These are phyloP conservation scores for Ogataea pignaliae DNA, from an alignment of 805 yeast species.

Conservation along the genomic window DNA sequence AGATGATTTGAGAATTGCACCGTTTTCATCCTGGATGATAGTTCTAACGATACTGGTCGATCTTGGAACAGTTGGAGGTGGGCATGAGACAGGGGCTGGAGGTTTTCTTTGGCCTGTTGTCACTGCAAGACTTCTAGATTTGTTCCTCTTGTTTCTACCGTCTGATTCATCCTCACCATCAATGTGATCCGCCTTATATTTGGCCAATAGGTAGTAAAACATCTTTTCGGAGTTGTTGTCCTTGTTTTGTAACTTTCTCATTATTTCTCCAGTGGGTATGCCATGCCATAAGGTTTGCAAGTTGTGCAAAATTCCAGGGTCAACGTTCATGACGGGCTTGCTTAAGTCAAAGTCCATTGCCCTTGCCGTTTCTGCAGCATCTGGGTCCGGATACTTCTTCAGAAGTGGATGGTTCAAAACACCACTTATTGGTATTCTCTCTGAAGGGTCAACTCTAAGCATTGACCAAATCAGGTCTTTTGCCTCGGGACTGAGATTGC, in stretches of 20 bases:
- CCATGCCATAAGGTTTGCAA: slow-evolving; percentile 57
- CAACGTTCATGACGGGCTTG: slow-evolving; percentile 32
- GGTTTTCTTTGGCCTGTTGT: slow-evolving; percentile 1
- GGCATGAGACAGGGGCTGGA: slow-evolving; percentile 5
- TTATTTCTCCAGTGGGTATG: slow-evolving; percentile 33
- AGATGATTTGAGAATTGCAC: slow-evolving; percentile 24
- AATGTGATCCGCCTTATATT: slow-evolving; percentile 28
- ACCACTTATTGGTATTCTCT: slow-evolving; percentile 63
- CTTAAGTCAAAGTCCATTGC: slow-evolving; percentile 23
- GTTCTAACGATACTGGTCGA: slow-evolving; percentile 31
- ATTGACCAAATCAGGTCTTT: slow-evolving; percentile 59
- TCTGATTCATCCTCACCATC: slow-evolving; percentile 12
- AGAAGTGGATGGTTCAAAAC: slow-evolving; percentile 59
- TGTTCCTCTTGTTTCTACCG: slow-evolving; percentile 13
- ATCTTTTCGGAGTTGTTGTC: slow-evolving; percentile 31
- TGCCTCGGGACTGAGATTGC: slow-evolving; percentile 58
- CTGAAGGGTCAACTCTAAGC: slow-evolving; percentile 65
- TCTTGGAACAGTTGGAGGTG: slow-evolving; percentile 18
- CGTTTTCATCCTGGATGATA: slow-evolving; percentile 31
- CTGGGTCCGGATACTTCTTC: slow-evolving; percentile 44
- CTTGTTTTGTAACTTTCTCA: slow-evolving; percentile 21
- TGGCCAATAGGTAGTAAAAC: slow-evolving; percentile 32
- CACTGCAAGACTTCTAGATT: slow-evolving; percentile 1
- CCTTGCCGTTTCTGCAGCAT: slow-evolving; percentile 14
- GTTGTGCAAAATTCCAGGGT: slow-evolving; percentile 47